Base-by-base conservation (phyloP, 2,329 filamentous ascomycete genomes). In the Hypoxylon sp. region DNA sequence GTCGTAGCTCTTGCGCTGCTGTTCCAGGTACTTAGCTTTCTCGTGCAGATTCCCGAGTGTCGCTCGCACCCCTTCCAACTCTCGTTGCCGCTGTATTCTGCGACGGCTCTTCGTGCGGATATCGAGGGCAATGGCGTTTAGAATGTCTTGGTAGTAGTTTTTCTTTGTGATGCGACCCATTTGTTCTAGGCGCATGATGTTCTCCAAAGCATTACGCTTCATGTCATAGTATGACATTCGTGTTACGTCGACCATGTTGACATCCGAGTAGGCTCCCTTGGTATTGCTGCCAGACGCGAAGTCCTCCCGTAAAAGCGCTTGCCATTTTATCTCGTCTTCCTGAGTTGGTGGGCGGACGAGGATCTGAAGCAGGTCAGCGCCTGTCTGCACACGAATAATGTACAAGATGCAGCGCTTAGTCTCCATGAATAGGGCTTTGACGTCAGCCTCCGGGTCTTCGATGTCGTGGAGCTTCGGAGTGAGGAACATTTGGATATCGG, bases 391-490 rank as follows among this genome's bases (percentile, higher is more conserved):
- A 63, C 96, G 91, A 75, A 99, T 98, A 77, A 99, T 98, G 80
- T 98, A 99, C 67, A 99, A 83, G 40, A 98, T 91, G 75, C 96
- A 97, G 73, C 96, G 90, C 81, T 99, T 99, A 2, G 96, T 98
- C 80, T 98, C 96, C 89, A 97, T 98, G 78, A 97, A 97, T 2
- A 99, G 85, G 1, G 93, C 86, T 80, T 98, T 97, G 68, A 96
- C 85, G 64, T 96, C 92, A 3, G 94, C 93, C 75, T 98, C 95
- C 3, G 96, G 95, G 76, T 99, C 96, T 73, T 97, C 92, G 65
- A 93, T 83, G 73, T 97, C 92, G 75, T 96, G 93, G 55, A 97
- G 87, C 78, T 96, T 96, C 36, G 94, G 93, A 45, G 91, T 96
- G 44, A 97, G 82, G 64, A 93, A 97, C 83, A 97, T 89, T 64